Evolutionary conservation across 306 rosid genomes (phyloP).

Genomic region (Lathyrus aphaca): DNA sequence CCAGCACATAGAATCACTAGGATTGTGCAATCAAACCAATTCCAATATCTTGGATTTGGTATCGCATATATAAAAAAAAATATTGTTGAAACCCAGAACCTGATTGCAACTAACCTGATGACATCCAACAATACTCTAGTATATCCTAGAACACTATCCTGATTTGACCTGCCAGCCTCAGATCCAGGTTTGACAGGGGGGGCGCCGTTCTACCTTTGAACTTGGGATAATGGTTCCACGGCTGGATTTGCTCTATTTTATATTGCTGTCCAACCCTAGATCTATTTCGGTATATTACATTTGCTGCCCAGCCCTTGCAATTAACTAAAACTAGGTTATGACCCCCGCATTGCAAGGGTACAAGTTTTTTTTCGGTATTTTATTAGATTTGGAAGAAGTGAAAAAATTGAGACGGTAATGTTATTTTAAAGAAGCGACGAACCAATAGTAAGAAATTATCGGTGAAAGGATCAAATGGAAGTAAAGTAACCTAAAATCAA

Average conservation of each 20-base stretch:
- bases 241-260: background rate
- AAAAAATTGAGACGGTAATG: too few relatives aligned
- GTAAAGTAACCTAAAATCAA: too few relatives aligned
- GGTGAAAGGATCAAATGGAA: too few relatives aligned
- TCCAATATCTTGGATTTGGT: conserved; percentile 2
- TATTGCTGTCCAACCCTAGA: conserved; percentile 8
- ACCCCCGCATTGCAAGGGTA: too few relatives aligned
- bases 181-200: background rate
- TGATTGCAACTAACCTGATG: background rate
- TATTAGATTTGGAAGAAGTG: too few relatives aligned
- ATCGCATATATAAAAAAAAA: background rate
- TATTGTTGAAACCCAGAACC: background rate
- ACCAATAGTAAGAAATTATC: too few relatives aligned
- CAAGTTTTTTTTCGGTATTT: too few relatives aligned
- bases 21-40: conserved; percentile 13
- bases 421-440: too few relatives aligned
- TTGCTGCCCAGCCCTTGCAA: conserved; percentile 8
- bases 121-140: conserved; percentile 5
- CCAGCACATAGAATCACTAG: conserved; percentile 5
- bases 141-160: background rate
- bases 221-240: background rate
- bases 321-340: background rate
- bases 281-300: conserved; percentile 5
- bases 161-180: conserved; percentile 17
- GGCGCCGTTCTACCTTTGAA: background rate